Conservation (phyloP, 768 basidiomycete genomes). For the Collybia sordida region DNA sequence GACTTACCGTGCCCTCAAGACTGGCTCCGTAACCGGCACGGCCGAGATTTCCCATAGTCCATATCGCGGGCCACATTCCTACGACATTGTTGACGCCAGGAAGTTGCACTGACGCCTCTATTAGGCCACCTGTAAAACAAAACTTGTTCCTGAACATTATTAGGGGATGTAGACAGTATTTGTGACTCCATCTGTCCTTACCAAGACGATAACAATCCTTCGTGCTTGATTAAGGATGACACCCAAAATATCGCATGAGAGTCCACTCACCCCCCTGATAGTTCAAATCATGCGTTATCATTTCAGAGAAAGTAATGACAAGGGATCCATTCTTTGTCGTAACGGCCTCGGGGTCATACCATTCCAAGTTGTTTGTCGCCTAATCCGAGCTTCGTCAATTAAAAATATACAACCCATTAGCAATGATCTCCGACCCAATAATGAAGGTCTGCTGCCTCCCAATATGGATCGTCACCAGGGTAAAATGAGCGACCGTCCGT, state of each 20-base stretch:
- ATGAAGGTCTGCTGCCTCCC: slow-evolving; percentile 77
- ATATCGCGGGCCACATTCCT: slow-evolving; percentile 75
- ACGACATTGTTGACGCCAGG: slow-evolving; percentile 64
- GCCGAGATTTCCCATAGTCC: slow-evolving; percentile 68
- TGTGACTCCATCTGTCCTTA: slow-evolving; percentile 14
- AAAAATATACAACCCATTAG: background rate
- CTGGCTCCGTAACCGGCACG: slow-evolving; percentile 85
- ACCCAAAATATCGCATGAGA: background rate
- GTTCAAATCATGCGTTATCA: slow-evolving; percentile 57
- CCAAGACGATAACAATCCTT: slow-evolving; percentile 42
- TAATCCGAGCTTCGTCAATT: slow-evolving; percentile 25
- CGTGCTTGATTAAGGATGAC: slow-evolving; percentile 26
- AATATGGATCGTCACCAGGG: slow-evolving; percentile 83
- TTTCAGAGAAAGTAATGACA: slow-evolving; percentile 64
- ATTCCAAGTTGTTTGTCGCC: slow-evolving; percentile 75
- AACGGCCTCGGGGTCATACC: slow-evolving; percentile 81
- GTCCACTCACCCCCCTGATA: slow-evolving; percentile 57
- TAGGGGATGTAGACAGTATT: too few species aligned
- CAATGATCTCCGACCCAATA: slow-evolving; percentile 58
- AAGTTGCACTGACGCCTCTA: slow-evolving; percentile 59
- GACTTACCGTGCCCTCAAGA: slow-evolving; percentile 72
- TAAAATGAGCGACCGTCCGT: slow-evolving; percentile 74
- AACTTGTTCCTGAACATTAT: slow-evolving; percentile 65
- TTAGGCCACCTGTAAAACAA: slow-evolving; percentile 79
- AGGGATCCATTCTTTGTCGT: slow-evolving; percentile 72